Evolutionary conservation across 23 red algal species (phyloP).

Genomic region (Gracilaria gracilis): DNA sequence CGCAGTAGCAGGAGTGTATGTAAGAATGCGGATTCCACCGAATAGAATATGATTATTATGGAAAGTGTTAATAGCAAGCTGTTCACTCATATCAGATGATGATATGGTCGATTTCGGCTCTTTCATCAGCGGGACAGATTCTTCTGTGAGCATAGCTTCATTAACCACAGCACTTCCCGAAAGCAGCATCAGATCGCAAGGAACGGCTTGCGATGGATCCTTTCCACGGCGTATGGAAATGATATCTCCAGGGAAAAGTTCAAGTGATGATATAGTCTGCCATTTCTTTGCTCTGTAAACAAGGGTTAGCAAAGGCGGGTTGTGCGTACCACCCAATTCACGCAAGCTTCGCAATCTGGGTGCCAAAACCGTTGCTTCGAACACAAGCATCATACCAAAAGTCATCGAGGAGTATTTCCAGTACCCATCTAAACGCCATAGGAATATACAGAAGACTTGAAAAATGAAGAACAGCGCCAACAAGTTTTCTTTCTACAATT

Average conservation of each 20-base stretch:
- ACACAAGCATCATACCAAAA: conserved; percentile 95
- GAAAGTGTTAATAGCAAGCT: conserved; percentile 53
- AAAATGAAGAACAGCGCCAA: conserved; percentile 97
- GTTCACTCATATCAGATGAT: conserved; percentile 28
- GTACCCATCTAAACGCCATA: conserved; percentile 95
- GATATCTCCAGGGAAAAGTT: conserved; percentile 93
- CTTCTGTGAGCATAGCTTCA: conserved; percentile 95
- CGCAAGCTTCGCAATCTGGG: conserved; percentile 83
- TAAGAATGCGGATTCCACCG: conserved; percentile 86
- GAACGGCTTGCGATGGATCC: conserved; percentile 80
- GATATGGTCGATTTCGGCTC: conserved; percentile 70
- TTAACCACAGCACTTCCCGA: conserved; percentile 90
- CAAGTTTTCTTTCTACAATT: conserved; percentile 92
- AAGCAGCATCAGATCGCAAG: conserved; percentile 92
- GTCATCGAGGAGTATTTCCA: conserved; percentile 95
- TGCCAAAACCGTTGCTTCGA: conserved; percentile 92
- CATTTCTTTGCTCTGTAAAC: conserved; percentile 86
- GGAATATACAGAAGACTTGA: conserved; percentile 94
- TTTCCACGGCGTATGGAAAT: conserved; percentile 78
- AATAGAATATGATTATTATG: conserved; percentile 94
- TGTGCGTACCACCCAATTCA: conserved; percentile 97
- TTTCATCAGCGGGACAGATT: conserved; percentile 98
- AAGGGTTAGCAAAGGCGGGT: conserved; percentile 52
- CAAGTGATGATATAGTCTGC: conserved; percentile 67
- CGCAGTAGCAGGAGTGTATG: conserved; percentile 58